Evolutionary conservation across 768 basidiomycete genomes (phyloP).

Genomic region (Pleurotus giganteus): DNA sequence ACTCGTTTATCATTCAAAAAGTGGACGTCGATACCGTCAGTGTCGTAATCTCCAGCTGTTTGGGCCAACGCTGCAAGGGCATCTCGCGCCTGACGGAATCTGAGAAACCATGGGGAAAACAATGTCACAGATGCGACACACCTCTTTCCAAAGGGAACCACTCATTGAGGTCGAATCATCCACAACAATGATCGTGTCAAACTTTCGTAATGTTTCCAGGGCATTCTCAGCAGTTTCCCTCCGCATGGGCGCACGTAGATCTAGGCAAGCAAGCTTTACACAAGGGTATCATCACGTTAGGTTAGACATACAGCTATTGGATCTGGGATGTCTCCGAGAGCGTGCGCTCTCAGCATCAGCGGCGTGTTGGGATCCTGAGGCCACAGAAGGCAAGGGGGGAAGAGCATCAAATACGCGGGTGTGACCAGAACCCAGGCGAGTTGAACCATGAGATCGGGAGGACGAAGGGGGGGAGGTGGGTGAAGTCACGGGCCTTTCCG

Average conservation of each 20-base stretch:
- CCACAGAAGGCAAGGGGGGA: neutral
- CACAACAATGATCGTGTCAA: slow-evolving; percentile 57
- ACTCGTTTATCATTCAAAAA: slow-evolving; percentile 48
- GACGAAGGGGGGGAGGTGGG: neutral
- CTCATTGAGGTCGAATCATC: slow-evolving; percentile 64
- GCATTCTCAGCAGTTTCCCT: slow-evolving; percentile 25
- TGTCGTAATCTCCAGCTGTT: slow-evolving; percentile 47
- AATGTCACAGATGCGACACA: slow-evolving; percentile 15
- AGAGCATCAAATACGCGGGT: slow-evolving; percentile 3
- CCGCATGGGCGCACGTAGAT: slow-evolving; percentile 12
- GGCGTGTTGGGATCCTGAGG: neutral
- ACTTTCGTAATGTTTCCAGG: slow-evolving; percentile 37
- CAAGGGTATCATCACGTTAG: neutral
- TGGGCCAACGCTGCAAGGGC: slow-evolving; percentile 50
- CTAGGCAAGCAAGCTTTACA: neutral
- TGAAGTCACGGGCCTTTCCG: neutral
- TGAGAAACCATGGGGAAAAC: slow-evolving; percentile 3
- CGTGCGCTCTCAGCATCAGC: neutral
- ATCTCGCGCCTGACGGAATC: slow-evolving; percentile 32
- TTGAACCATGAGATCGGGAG: neutral
- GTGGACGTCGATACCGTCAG: slow-evolving; percentile 59
- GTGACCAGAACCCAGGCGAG: slow-evolving; percentile 2
- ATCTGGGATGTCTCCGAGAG: neutral
- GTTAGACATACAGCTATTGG: slow-evolving; percentile 3
- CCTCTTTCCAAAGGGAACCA: slow-evolving; percentile 49